phyloP scores from a whole-genome alignment of 805 yeast genomes.

The Kluyveromyces dobzhanskii region DNA sequence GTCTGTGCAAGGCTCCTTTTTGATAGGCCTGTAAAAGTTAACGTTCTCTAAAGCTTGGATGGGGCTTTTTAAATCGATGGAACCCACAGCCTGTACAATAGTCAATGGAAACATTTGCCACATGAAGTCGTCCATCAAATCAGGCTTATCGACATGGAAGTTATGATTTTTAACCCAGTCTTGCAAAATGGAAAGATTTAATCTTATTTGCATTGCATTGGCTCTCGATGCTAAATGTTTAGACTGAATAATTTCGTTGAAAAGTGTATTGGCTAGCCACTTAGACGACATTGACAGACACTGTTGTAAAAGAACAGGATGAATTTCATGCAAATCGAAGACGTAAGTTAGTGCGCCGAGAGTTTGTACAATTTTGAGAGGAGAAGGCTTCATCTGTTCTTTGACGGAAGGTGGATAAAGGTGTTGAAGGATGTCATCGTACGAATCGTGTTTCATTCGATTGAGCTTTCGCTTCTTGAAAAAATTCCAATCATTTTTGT shows the following conservation, averaged over 20 bases:
- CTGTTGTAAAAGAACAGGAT: constrained; percentile 69
- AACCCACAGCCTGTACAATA: constrained; percentile 24
- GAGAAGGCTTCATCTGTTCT: constrained; percentile 82
- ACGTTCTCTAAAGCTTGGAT: constrained; percentile 19
- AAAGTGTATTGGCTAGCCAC: constrained; percentile 65
- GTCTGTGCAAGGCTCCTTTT: constrained; percentile 5
- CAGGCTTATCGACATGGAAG: constrained; percentile 24
- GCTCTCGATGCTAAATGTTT: constrained; percentile 64
- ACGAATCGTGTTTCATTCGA: constrained; percentile 29
- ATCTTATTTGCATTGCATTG: constrained; percentile 80
- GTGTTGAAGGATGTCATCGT: constrained; percentile 67
- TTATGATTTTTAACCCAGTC: constrained; percentile 74
- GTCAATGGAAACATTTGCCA: constrained; percentile 34
- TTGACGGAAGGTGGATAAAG: constrained; percentile 78
- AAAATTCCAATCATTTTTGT: constrained; percentile 64
- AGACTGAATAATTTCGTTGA: constrained; percentile 64
- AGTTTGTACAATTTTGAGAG: constrained; percentile 74
- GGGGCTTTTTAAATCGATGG: constrained; percentile 17
- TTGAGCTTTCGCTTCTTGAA: constrained; percentile 36
- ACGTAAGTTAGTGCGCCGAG: constrained; percentile 85
- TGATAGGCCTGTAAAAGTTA: constrained; percentile 18
- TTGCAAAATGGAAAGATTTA: constrained; percentile 78
- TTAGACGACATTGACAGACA: constrained; percentile 69
- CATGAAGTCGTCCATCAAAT: constrained; percentile 31
- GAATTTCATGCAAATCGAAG: constrained; percentile 71